Evolutionary conservation across 257 asterid genomes (phyloP).

Genomic region (Solanum raphanifolium): DNA sequence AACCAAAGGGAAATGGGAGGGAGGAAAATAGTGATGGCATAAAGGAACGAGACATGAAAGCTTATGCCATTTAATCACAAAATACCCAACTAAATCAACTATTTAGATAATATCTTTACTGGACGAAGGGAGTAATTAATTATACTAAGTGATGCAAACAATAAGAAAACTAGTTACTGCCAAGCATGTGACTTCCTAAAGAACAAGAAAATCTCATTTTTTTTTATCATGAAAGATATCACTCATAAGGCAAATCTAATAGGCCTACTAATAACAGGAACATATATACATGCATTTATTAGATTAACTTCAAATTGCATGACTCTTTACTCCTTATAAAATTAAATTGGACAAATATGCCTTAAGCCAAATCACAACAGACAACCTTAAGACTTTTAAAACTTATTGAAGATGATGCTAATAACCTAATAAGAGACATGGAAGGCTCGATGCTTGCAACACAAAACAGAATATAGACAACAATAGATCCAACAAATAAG

Average conservation of each 20-base stretch:
- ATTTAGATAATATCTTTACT: neutral
- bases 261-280: neutral
- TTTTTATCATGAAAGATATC: neutral
- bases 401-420: neutral
- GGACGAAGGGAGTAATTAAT: neutral
- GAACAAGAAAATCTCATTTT: neutral
- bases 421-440: neutral
- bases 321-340: too few relatives aligned
- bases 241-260: neutral
- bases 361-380: neutral
- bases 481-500: neutral
- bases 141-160: neutral
- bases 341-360: neutral
- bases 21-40: neutral
- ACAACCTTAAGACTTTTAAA: neutral
- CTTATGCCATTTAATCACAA: neutral
- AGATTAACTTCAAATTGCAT: too few relatives aligned
- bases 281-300: too few relatives aligned
- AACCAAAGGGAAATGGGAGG: neutral
- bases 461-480: neutral
- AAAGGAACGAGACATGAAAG: neutral
- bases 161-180: neutral
- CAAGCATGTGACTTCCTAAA: neutral
- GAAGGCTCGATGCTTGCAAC: neutral
- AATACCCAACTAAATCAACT: neutral